A percentile compares a stretch with the other conserved stretches of the same genome.
These are phyloP conservation scores for Neurospora terricola DNA, from an alignment of 495 filamentous ascomycete species.

Conservation along the genomic window DNA sequence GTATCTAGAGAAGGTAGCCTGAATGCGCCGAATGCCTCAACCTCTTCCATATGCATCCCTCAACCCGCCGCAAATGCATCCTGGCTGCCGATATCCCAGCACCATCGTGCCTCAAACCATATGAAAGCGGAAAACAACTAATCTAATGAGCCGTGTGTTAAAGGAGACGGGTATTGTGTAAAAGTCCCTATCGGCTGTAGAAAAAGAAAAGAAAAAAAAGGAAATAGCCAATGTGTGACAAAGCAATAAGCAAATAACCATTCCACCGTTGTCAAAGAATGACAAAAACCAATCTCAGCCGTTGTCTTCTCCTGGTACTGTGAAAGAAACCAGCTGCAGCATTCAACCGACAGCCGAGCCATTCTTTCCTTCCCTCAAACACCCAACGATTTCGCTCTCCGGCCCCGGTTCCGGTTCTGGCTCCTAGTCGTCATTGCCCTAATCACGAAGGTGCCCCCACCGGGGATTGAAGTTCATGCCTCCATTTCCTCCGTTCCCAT, in stretches of 20 bases:
- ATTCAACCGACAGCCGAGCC: not conserved
- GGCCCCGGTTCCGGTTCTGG: not conserved
- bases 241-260: not conserved
- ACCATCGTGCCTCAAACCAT: not conserved
- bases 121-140: not conserved
- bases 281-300: not conserved
- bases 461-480: constrained; percentile 20
- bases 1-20: not conserved
- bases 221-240: not conserved
- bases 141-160: not conserved
- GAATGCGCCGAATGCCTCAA: not conserved
- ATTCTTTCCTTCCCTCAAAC: not conserved
- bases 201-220: not conserved
- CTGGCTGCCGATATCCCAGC: not conserved
- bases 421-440: not conserved
- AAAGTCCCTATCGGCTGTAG: not conserved
- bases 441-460: constrained; percentile 30
- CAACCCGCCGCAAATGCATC: not conserved
- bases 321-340: not conserved
- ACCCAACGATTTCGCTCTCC: not conserved
- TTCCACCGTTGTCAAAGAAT: not conserved
- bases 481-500: not conserved
- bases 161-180: not conserved
- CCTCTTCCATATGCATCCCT: not conserved
- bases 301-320: not conserved